These are phyloP conservation scores for Pisolithus thermaeus DNA, from an alignment of 1,284 basidiomycete genomes.

Conservation along the genomic window DNA sequence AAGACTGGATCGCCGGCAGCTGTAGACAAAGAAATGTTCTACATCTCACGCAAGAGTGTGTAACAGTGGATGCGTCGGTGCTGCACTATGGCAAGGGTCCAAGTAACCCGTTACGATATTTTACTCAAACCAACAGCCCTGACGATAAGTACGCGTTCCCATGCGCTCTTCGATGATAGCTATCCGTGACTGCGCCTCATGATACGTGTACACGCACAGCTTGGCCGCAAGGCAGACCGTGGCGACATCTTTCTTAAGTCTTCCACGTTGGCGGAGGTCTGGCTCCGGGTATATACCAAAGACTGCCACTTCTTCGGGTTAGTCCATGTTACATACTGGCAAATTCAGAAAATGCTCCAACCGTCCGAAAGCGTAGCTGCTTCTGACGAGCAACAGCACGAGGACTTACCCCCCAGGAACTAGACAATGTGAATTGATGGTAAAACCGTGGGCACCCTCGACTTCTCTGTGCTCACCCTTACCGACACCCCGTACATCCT, in stretches of 20 bases:
- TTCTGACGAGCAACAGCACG: neutral
- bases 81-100: constrained; percentile 75
- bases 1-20: constrained; percentile 11
- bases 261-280: constrained; percentile 53
- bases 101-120: constrained; percentile 66
- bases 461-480: constrained; percentile 24
- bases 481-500: constrained; percentile 27
- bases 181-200: constrained; percentile 3
- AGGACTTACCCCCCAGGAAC: constrained; percentile 7
- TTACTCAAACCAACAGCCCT: constrained; percentile 61
- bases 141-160: constrained; percentile 36
- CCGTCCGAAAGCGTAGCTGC: neutral
- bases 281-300: constrained; percentile 62
- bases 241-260: constrained; percentile 69
- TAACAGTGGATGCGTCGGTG: constrained; percentile 55
- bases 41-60: constrained; percentile 40
- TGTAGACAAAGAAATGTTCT: constrained; percentile 27
- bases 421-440: neutral
- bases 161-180: neutral
- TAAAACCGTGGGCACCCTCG: constrained; percentile 13
- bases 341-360: constrained; percentile 36
- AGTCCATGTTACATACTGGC: constrained; percentile 63
- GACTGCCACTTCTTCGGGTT: constrained; percentile 47
- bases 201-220: constrained; percentile 26
- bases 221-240: constrained; percentile 35